Evolutionary conservation across 2,329 filamentous ascomycete genomes (phyloP).

Genomic region (Pseudogymnoascus pannorum): DNA sequence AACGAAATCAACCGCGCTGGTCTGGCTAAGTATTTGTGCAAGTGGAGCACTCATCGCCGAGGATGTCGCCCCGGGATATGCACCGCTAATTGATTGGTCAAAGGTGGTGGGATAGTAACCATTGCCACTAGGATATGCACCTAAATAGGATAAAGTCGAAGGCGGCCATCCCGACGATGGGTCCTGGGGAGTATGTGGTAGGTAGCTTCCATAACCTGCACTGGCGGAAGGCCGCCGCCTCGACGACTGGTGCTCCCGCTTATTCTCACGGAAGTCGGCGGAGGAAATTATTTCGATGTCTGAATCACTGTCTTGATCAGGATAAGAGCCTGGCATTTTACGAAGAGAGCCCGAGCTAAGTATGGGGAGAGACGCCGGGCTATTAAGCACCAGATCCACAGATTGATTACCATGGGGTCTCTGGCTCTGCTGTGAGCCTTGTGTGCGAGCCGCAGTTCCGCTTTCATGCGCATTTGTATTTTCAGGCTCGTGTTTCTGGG

Average conservation of each 20-base stretch:
- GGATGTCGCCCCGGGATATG: background rate
- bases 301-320: conserved; percentile 19
- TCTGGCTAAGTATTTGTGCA: conserved; percentile 7
- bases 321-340: conserved; percentile 7
- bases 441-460: background rate
- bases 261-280: conserved; percentile 24
- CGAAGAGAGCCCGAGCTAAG: background rate
- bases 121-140: background rate
- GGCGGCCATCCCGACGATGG: background rate
- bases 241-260: conserved; percentile 11
- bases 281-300: conserved; percentile 27
- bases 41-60: conserved; percentile 6
- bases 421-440: background rate
- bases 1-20: background rate
- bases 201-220: background rate
- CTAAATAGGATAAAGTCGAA: background rate
- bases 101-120: background rate
- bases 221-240: background rate
- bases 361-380: background rate
- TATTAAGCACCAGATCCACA: background rate
- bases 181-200: background rate
- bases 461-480: background rate
- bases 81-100: background rate
- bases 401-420: background rate
- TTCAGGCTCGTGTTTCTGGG: background rate